Evolutionary conservation across 1,284 basidiomycete species (phyloP).

Genomic region (Pseudomicrostroma phylloplanum): DNA sequence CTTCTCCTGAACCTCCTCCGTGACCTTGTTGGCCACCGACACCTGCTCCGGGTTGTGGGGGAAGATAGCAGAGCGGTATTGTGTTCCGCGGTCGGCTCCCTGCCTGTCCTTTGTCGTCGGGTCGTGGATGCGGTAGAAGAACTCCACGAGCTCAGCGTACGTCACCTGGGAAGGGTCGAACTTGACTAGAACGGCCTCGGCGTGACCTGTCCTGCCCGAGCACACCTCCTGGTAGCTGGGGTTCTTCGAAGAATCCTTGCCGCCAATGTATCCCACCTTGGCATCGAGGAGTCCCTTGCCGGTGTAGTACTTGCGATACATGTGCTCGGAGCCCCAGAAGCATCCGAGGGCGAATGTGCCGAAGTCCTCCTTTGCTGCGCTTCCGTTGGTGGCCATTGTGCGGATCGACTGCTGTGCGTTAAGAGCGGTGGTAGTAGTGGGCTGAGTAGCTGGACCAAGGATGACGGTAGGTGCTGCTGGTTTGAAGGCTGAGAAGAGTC

Average conservation of each 20-base stretch:
- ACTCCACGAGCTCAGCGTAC: conserved; percentile 72
- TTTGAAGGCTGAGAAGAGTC: conserved; percentile 2
- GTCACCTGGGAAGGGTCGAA: conserved; percentile 72
- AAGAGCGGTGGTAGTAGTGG: not conserved
- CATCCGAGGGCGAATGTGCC: not conserved
- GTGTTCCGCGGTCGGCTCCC: conserved; percentile 50
- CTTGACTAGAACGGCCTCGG: conserved; percentile 77
- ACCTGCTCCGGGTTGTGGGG: conserved; percentile 70
- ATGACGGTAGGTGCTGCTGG: not conserved
- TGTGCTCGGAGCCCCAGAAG: conserved; percentile 7
- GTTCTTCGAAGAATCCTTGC: conserved; percentile 38
- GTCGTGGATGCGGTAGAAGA: conserved; percentile 70
- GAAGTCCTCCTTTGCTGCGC: not conserved
- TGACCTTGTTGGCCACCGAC: conserved; percentile 69
- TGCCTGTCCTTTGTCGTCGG: conserved; percentile 62
- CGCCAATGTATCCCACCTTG: conserved; percentile 46
- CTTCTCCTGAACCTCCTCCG: conserved; percentile 74
- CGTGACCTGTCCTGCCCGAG: conserved; percentile 73
- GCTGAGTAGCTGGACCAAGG: not conserved
- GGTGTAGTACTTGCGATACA: conserved; percentile 34
- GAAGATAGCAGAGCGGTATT: conserved; percentile 92
- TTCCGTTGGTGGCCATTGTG: conserved; percentile 1
- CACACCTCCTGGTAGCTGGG: conserved; percentile 64
- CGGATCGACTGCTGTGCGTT: conserved; percentile 1
- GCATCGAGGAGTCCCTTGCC: conserved; percentile 40